Percentiles rank a stretch among this genome's conserved stretches.
These are phyloP conservation scores for Clonostachys rosea DNA, from an alignment of 2,329 filamentous ascomycete genomes.

Conservation along the genomic window DNA sequence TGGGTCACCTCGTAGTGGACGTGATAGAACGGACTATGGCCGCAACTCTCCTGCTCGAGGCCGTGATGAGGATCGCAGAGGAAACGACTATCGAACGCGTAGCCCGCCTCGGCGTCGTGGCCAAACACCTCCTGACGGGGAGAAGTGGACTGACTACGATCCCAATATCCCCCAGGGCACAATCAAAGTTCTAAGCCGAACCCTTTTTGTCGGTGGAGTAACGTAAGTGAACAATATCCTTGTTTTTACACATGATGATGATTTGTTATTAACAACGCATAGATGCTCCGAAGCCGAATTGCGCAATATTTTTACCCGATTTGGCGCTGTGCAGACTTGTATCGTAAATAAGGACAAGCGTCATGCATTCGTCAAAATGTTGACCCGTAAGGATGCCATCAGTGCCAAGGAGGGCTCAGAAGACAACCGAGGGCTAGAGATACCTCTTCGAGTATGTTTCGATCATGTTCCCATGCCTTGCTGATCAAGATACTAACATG, in stretches of 20 bases:
- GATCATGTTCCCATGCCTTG: not conserved
- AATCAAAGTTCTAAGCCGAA: constrained; percentile 93
- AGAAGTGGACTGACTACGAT: constrained; percentile 80
- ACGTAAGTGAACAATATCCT: constrained; percentile 52
- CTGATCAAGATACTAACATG: constrained; percentile 8
- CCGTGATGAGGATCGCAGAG: constrained; percentile 51
- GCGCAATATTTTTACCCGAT: constrained; percentile 73
- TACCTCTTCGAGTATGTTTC: constrained; percentile 64
- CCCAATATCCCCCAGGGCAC: constrained; percentile 64
- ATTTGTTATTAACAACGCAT: constrained; percentile 5
- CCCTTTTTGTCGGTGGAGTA: constrained; percentile 93
- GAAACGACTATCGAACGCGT: constrained; percentile 78
- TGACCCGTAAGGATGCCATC: constrained; percentile 80
- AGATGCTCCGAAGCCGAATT: constrained; percentile 79
- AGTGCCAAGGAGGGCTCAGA: constrained; percentile 86
- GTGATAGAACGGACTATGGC: constrained; percentile 70
- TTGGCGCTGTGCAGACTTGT: constrained; percentile 89
- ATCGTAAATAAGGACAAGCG: constrained; percentile 98
- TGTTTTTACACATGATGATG: not conserved
- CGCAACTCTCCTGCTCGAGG: constrained; percentile 61
- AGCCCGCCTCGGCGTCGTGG: constrained; percentile 70
- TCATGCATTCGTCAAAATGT: constrained; percentile 98
- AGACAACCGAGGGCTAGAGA: constrained; percentile 64
- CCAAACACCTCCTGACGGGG: constrained; percentile 45
- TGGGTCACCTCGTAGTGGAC: constrained; percentile 57